A percentile compares a stretch with the other conserved stretches of the same genome.
Evolutionary conservation across 192 early-diverging fungal genomes (phyloP).

Genomic region (Backusella macrospora): DNA sequence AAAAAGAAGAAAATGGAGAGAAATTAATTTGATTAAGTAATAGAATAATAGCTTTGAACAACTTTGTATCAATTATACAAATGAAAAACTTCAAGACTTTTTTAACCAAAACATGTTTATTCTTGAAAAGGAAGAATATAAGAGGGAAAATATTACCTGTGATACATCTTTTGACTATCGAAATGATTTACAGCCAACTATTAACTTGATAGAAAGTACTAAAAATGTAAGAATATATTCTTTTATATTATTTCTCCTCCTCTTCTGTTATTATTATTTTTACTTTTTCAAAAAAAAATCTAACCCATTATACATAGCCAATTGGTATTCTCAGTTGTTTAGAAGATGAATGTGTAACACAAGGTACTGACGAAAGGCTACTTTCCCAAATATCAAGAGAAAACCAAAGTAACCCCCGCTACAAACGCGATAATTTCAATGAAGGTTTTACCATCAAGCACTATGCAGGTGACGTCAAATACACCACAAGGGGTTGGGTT

Average conservation of each 20-base stretch:
- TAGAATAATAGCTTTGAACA: slow-evolving; percentile 97
- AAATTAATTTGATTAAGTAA: no score
- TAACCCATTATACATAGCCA: slow-evolving; percentile 50
- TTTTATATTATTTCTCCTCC: not conserved
- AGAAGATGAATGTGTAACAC: slow-evolving; percentile 98
- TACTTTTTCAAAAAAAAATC: not conserved
- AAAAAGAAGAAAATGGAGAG: no score
- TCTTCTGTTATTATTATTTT: not conserved
- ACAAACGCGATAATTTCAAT: slow-evolving; percentile 82
- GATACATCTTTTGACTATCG: slow-evolving; percentile 99
- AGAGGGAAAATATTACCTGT: slow-evolving; percentile 81
- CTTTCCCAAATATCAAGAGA: slow-evolving; percentile 85
- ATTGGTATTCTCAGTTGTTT: slow-evolving; percentile 94
- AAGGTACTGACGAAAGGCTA: slow-evolving; percentile 94
- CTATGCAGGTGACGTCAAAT: slow-evolving; percentile 96
- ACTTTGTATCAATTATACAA: slow-evolving; percentile 99
- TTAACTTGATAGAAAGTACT: slow-evolving; percentile 96
- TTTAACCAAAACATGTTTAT: slow-evolving; percentile 99
- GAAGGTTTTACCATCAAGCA: slow-evolving; percentile 90
- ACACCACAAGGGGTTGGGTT: slow-evolving; percentile 87
- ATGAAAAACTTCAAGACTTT: slow-evolving; percentile 98
- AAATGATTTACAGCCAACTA: slow-evolving; percentile 95
- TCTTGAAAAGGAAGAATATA: slow-evolving; percentile 97
- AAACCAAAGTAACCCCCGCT: slow-evolving; percentile 81
- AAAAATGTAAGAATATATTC: slow-evolving; percentile 57